phyloP scores from a whole-genome alignment of 805 yeast species.

The Metschnikowia proteae region DNA sequence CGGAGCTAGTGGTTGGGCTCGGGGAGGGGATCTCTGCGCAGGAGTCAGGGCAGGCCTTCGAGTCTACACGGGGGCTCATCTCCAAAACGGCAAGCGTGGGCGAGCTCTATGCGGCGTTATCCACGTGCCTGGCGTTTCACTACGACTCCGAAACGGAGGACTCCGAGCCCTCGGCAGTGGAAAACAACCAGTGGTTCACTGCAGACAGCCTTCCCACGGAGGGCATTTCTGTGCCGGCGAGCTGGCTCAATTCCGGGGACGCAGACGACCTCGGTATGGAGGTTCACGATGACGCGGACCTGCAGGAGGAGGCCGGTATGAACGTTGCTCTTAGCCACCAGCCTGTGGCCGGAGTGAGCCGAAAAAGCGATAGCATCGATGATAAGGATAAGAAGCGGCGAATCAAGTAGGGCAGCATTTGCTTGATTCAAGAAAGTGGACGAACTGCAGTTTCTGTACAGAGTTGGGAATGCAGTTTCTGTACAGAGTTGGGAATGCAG shows the following conservation, averaged over 20 bases:
- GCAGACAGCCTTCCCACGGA: constrained; percentile 9
- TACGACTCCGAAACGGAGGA: constrained; percentile 24
- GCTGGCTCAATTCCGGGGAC: constrained; percentile 31
- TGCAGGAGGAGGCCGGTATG: constrained; percentile 37
- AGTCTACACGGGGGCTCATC: constrained; percentile 8
- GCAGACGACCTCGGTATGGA: constrained; percentile 38
- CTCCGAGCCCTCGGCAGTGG: constrained; percentile 16
- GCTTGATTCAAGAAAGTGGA: no score
- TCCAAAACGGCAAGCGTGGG: constrained; percentile 4
- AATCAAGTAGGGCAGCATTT: neutral
- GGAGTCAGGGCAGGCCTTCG: neutral
- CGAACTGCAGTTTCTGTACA: no score
- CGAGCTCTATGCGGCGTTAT: constrained; percentile 31
- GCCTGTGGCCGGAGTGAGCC: constrained; percentile 31
- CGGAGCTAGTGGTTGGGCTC: constrained; percentile 17
- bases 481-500: no score
- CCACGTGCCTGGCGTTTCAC: constrained; percentile 38
- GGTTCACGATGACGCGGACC: constrained; percentile 16
- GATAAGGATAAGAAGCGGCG: constrained; percentile 7
- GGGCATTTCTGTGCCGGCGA: constrained; percentile 22
- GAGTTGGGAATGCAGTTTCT: no score
- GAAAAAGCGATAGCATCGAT: constrained; percentile 26
- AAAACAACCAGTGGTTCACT: constrained; percentile 13
- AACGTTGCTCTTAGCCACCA: constrained; percentile 39
- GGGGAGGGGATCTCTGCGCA: neutral